These are phyloP conservation scores for Alnus rubra DNA, from an alignment of 306 rosid species.

Conservation along the genomic window DNA sequence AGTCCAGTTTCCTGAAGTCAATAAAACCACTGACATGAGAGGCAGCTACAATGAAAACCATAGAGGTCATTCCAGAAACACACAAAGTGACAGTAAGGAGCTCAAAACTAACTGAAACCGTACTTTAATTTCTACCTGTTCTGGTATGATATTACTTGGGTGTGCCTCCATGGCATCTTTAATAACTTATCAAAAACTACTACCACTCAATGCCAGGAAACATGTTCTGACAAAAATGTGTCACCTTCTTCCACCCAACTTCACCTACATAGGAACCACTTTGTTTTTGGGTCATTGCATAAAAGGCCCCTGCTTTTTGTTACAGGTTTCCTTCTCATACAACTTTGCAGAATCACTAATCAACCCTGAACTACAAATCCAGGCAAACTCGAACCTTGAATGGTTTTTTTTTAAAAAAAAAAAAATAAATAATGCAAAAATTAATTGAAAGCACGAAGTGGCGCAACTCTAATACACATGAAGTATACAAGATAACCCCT, in stretches of 20 bases:
- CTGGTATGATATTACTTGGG: not conserved
- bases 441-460: no score
- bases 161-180: not conserved
- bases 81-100: not conserved
- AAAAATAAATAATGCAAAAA: no score
- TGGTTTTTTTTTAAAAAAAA: no score
- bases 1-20: conserved; percentile 72
- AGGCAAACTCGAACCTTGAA: not conserved
- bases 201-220: not conserved
- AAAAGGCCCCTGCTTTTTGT: not conserved
- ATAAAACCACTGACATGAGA: conserved; percentile 25
- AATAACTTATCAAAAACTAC: not conserved
- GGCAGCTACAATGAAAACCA: conserved; percentile 16
- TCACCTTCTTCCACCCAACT: not conserved
- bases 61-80: conserved; percentile 20
- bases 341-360: not conserved
- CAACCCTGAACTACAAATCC: not conserved
- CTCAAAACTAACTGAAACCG: conserved; percentile 1
- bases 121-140: not conserved
- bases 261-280: not conserved
- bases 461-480: no score
- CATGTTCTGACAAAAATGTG: not conserved
- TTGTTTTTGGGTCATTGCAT: not conserved
- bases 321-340: not conserved
- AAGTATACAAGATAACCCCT: no score